These are phyloP conservation scores for Zarea fungicola DNA, from an alignment of 2,329 filamentous ascomycete species.

Conservation along the genomic window DNA sequence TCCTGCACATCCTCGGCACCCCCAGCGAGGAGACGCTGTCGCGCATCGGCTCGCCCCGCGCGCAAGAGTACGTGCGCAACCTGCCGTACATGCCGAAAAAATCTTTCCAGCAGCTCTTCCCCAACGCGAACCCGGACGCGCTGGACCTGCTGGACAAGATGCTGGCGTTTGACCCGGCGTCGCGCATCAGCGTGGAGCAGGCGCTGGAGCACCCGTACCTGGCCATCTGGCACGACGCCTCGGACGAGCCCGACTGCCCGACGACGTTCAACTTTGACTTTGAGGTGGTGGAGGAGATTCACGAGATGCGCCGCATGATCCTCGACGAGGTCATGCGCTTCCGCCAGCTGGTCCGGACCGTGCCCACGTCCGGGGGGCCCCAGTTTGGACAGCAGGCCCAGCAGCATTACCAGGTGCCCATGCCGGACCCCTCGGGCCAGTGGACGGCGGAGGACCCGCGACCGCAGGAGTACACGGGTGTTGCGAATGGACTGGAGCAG, in stretches of 20 bases:
- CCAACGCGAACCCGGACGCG: conserved; percentile 90
- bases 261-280: conserved; percentile 98
- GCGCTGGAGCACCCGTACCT: conserved; percentile 95
- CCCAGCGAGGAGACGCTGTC: conserved; percentile 91
- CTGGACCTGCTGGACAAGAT: conserved; percentile 94
- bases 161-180: conserved; percentile 93
- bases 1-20: conserved; percentile 94
- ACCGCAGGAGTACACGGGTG: conserved; percentile 51
- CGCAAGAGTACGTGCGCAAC: conserved; percentile 97
- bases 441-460: conserved; percentile 57
- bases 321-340: conserved; percentile 89
- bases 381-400: conserved; percentile 30
- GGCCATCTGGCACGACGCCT: conserved; percentile 96
- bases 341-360: conserved; percentile 57
- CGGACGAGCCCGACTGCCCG: conserved; percentile 89
- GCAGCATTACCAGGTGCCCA: conserved; percentile 43
- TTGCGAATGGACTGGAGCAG: conserved; percentile 49
- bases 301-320: conserved; percentile 95
- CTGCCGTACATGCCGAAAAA: conserved; percentile 93
- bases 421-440: conserved; percentile 44
- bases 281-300: conserved; percentile 92
- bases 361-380: conserved; percentile 34
- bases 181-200: conserved; percentile 88
- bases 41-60: conserved; percentile 89
- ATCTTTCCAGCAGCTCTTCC: conserved; percentile 82